Evolutionary conservation across 176 grass and related monocot species (phyloP).

Genomic region (Musa troglodytarum): DNA sequence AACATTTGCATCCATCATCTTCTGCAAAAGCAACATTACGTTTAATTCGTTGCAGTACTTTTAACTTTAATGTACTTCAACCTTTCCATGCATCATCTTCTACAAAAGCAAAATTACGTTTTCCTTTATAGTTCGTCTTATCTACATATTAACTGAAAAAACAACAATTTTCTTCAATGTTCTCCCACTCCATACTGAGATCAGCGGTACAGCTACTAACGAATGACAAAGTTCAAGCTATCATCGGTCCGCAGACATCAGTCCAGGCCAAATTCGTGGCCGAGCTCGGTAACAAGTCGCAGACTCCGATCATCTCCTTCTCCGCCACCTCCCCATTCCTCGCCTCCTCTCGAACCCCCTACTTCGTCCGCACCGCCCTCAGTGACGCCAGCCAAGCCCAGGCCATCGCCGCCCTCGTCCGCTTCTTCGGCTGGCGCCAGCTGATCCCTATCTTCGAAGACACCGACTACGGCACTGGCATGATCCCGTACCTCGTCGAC

Average conservation of each 20-base stretch:
- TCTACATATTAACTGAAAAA: no score
- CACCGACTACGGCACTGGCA: constrained; percentile 36
- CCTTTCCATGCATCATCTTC: no score
- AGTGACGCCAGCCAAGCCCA: constrained; percentile 35
- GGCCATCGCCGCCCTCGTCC: constrained; percentile 30
- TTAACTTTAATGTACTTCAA: background rate
- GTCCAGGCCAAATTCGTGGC: constrained; percentile 37
- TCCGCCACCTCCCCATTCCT: constrained; percentile 31
- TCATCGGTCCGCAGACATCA: constrained; percentile 39
- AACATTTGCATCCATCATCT: background rate
- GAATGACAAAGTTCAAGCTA: constrained; percentile 24
- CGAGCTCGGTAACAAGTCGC: constrained; percentile 27
- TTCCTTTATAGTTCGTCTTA: no score
- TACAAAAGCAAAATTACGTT: no score
- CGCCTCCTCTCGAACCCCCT: constrained; percentile 24
- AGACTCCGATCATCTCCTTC: constrained; percentile 43
- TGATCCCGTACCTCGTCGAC: constrained; percentile 37
- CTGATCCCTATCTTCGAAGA: constrained; percentile 38
- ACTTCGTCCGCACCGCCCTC: constrained; percentile 37
- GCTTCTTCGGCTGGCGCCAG: constrained; percentile 27
- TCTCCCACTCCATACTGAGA: background rate
- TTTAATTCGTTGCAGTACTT: background rate
- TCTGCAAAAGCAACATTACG: no score
- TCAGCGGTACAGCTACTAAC: constrained; percentile 43
- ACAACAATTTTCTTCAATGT: no score